Percentiles rank a stretch among this genome's conserved stretches.
Conservation (phyloP, 225 moss, liverwort and hornwort genomes). For the Sphagnum contortum region DNA sequence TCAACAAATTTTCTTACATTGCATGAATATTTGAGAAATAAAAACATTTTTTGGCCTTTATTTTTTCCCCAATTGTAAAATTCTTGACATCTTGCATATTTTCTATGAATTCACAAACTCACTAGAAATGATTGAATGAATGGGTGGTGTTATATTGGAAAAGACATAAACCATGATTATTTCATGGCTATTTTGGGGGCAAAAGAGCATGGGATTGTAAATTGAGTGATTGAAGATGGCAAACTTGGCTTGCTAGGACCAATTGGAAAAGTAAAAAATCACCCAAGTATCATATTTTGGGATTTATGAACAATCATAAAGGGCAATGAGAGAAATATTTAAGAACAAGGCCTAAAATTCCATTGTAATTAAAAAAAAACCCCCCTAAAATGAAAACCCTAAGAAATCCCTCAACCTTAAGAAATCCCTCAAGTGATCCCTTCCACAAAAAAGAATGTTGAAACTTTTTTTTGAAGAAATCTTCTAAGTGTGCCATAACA, state of each 20-base stretch:
- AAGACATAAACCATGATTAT: constrained; percentile 79
- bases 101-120: too few relatives aligned
- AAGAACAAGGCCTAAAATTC: too few relatives aligned
- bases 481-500: too few relatives aligned
- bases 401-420: too few relatives aligned
- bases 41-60: neutral
- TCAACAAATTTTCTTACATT: too few relatives aligned
- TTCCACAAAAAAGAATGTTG: too few relatives aligned
- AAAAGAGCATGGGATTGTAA: constrained; percentile 80
- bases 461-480: too few relatives aligned
- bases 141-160: constrained; percentile 48
- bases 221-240: constrained; percentile 78
- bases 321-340: constrained; percentile 56
- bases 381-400: too few relatives aligned
- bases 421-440: too few relatives aligned
- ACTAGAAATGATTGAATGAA: neutral
- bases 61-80: neutral
- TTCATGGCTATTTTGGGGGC: constrained; percentile 94
- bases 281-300: constrained; percentile 61
- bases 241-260: constrained; percentile 84
- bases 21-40: too few relatives aligned
- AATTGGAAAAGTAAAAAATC: constrained; percentile 61
- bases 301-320: constrained; percentile 86
- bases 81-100: too few relatives aligned
- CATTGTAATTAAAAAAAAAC: too few relatives aligned